phyloP scores from a whole-genome alignment of 2,329 filamentous ascomycete species.

The Macrophomina phaseolina region DNA sequence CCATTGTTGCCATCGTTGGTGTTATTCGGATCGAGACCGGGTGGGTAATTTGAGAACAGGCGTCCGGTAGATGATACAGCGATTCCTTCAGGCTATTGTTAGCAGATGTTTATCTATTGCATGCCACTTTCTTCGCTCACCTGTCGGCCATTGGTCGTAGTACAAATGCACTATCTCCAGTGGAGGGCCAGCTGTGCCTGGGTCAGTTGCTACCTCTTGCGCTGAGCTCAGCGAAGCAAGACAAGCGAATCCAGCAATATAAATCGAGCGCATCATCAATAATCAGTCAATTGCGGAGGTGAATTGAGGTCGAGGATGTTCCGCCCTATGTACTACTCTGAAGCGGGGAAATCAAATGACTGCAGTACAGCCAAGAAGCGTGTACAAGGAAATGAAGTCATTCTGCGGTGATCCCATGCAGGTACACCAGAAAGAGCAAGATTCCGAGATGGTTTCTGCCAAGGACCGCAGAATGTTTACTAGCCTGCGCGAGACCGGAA shows the following conservation, averaged over 20 bases:
- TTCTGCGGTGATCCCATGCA: constrained; percentile 10
- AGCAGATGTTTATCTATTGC: not conserved
- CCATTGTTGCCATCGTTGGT: constrained; percentile 48
- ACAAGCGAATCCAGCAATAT: not conserved
- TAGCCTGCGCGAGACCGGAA: not conserved
- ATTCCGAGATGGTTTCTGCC: constrained; percentile 1
- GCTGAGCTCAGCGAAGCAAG: constrained; percentile 1
- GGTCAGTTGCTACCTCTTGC: constrained; percentile 38
- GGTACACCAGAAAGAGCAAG: constrained; percentile 18
- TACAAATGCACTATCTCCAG: constrained; percentile 59
- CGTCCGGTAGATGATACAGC: constrained; percentile 58
- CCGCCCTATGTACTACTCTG: not conserved
- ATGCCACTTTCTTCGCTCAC: constrained; percentile 29
- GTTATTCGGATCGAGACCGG: constrained; percentile 56
- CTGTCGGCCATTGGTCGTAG: constrained; percentile 57
- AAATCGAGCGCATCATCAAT: constrained; percentile 6
- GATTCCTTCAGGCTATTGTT: constrained; percentile 45
- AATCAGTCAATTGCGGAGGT: not conserved
- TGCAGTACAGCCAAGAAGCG: constrained; percentile 7
- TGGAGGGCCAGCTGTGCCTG: constrained; percentile 48
- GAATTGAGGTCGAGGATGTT: not conserved
- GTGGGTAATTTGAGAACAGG: constrained; percentile 60
- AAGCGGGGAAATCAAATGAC: constrained; percentile 7
- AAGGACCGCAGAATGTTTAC: not conserved
- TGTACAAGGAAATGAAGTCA: constrained; percentile 16